Conservation (phyloP, 139 green algal genomes). For the Edaphochlamys debaryana region DNA sequence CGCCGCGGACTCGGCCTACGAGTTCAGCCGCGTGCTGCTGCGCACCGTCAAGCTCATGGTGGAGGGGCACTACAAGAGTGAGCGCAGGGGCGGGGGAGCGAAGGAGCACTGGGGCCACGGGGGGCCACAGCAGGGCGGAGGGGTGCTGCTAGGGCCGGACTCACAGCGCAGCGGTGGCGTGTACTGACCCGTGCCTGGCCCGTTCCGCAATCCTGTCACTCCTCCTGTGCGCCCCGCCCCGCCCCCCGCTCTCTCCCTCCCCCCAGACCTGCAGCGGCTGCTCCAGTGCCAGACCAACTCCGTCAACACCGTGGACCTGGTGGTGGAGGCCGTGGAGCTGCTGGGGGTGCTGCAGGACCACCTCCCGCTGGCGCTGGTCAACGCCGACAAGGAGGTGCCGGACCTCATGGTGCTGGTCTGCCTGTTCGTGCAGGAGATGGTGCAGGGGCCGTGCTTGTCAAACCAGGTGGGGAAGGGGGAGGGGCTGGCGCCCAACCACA, state of each 20-base stretch:
- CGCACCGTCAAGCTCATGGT: slow-evolving; percentile 32
- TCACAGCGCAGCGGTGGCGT: no score
- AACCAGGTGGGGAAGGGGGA: not conserved
- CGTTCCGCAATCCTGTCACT: no score
- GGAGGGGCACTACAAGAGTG: slow-evolving; percentile 42
- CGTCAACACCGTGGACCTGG: slow-evolving; percentile 24
- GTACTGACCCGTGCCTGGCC: no score
- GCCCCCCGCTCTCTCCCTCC: no score
- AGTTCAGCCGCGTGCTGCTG: slow-evolving; percentile 28
- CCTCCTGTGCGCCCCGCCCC: no score
- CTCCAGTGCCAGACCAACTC: slow-evolving; percentile 26
- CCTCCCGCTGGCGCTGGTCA: slow-evolving; percentile 15
- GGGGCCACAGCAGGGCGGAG: no score
- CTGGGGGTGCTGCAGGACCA: slow-evolving; percentile 39
- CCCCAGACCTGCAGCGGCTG: slow-evolving; percentile 39
- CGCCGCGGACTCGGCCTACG: slow-evolving; percentile 20
- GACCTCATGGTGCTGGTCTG: slow-evolving; percentile 40
- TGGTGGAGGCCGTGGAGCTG: slow-evolving; percentile 45
- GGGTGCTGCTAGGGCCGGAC: no score
- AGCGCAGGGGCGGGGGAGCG: not conserved
- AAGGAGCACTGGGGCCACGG: no score
- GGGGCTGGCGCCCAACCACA: no score
- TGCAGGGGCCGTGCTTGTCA: slow-evolving; percentile 3
- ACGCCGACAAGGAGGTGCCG: slow-evolving; percentile 26
- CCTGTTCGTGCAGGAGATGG: slow-evolving; percentile 49